Evolutionary conservation across 2,329 filamentous ascomycete species (phyloP), one percentile per base, ranked within the genome.

Genomic region (Pyrenophora teres): DNA sequence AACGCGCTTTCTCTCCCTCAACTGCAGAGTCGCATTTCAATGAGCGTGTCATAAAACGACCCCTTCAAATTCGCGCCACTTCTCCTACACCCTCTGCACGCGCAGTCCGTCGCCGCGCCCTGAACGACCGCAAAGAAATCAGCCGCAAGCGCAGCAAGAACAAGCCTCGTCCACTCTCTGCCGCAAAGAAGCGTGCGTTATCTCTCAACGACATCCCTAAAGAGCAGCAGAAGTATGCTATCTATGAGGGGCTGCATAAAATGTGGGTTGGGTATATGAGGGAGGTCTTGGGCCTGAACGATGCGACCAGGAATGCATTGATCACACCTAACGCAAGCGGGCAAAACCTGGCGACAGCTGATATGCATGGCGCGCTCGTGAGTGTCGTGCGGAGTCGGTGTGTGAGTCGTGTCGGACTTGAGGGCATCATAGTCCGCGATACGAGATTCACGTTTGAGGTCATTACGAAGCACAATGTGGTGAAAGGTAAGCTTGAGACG

Each of bases 351-450:
- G 86, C 84, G 38, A 90, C 87, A 50, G 93, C 92, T 1, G 94
- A 99, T 74, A 93, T 92, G 65, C 92, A 97, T 71, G 94, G 94
- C 1, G 92, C 93, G 13, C 78, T 86, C 62, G 73, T 97, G 16
- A 86, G 92, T 75, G 90, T 97, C 18, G 88, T 93, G 48, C 78
- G 92, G 63, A 94, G 92, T 72, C 77, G 83, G 25, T 97, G 92
- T 71, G 83, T 88, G 13, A 86, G 89, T 46, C 81, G 93, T 13
- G 92, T 99, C 0, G 93, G 94, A 0, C 75, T 93, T 46, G 84
- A 80, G 64, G 94, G 94, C 13, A 93, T 97, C 63, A 89, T 97
- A 54, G 85, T 97, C 35, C 86, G 90, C 70, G 94, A 99, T 76
- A 87, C 89, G 44, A 91, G 88, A 70, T 93, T 89, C 67, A 87